phyloP scores from a whole-genome alignment of 768 basidiomycete species.

The Boletellus sp. region DNA sequence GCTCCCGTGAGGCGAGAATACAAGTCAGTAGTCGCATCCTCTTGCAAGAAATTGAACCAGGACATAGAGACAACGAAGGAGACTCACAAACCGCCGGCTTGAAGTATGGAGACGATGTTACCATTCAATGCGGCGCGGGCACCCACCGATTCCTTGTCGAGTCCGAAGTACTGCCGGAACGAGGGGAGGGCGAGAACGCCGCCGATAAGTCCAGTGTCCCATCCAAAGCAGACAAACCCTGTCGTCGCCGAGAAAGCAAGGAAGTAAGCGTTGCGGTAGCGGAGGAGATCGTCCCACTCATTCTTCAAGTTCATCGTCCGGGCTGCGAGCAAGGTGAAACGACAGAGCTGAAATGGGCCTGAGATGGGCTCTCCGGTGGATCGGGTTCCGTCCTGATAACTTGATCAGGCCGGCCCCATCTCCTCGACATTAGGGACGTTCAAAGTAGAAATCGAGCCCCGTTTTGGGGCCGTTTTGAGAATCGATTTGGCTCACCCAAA shows the following conservation, averaged over 20 bases:
- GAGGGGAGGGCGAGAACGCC: slow-evolving; percentile 35
- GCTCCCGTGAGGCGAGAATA: slow-evolving; percentile 4
- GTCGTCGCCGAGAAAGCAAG: slow-evolving; percentile 33
- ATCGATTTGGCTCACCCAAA: no score
- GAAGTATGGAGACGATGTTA: slow-evolving; percentile 38
- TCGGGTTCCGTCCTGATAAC: no score
- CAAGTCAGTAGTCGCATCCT: background rate
- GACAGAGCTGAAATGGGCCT: no score
- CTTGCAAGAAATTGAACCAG: no score
- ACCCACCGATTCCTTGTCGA: slow-evolving; percentile 24
- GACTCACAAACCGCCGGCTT: slow-evolving; percentile 35
- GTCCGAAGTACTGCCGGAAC: slow-evolving; percentile 34
- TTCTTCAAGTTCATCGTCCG: slow-evolving; percentile 21
- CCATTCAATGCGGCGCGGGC: slow-evolving; percentile 30
- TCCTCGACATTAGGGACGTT: no score
- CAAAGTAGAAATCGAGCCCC: no score
- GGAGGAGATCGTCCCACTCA: slow-evolving; percentile 19
- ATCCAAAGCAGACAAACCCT: slow-evolving; percentile 35
- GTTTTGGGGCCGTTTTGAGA: no score
- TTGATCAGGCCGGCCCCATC: no score
- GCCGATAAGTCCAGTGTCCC: slow-evolving; percentile 38
- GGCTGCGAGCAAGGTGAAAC: background rate
- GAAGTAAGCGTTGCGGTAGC: slow-evolving; percentile 34
- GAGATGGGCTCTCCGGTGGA: no score
- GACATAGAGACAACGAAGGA: background rate